Conservation (phyloP, 2,329 filamentous ascomycete species). For the Graphilbum fragrans region DNA sequence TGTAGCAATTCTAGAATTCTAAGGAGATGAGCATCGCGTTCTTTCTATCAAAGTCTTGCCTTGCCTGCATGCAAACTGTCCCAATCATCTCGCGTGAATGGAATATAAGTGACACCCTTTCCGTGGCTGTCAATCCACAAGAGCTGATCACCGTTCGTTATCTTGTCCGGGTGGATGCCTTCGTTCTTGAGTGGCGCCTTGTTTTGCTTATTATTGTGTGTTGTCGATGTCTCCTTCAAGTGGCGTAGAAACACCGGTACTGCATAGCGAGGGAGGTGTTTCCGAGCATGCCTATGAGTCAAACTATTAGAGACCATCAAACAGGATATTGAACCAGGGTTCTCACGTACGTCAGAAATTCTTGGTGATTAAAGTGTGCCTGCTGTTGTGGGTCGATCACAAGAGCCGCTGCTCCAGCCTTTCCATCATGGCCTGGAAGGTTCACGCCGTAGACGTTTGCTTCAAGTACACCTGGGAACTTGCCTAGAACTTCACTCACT, state of each 20-base stretch:
- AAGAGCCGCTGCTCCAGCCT: constrained; percentile 56
- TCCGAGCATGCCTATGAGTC: constrained; percentile 33
- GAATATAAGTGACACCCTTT: constrained; percentile 41
- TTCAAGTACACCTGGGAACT: constrained; percentile 55
- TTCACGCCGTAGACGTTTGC: constrained; percentile 79
- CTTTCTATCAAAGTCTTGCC: constrained; percentile 15
- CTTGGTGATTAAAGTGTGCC: constrained; percentile 43
- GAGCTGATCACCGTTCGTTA: constrained; percentile 26
- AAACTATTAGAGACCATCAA: background rate
- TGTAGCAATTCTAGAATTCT: no score
- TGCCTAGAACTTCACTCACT: constrained; percentile 61
- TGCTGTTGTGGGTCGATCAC: constrained; percentile 9
- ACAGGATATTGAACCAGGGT: no score
- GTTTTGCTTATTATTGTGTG: constrained; percentile 72
- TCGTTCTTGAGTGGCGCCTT: constrained; percentile 58
- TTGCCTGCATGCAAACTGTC: constrained; percentile 19
- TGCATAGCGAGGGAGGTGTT: constrained; percentile 57
- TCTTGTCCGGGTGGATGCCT: constrained; percentile 46
- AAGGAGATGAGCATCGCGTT: no score
- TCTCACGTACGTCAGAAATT: constrained; percentile 43
- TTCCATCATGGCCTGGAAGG: constrained; percentile 69
- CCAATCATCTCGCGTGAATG: constrained; percentile 49
- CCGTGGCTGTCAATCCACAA: constrained; percentile 47
- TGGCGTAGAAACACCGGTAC: constrained; percentile 63
- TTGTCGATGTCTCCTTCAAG: constrained; percentile 43